A percentile compares a stretch with the other conserved stretches of the same genome.
Conservation (phyloP, 176 grass and related monocot genomes). For the Phyllostachys edulis region DNA sequence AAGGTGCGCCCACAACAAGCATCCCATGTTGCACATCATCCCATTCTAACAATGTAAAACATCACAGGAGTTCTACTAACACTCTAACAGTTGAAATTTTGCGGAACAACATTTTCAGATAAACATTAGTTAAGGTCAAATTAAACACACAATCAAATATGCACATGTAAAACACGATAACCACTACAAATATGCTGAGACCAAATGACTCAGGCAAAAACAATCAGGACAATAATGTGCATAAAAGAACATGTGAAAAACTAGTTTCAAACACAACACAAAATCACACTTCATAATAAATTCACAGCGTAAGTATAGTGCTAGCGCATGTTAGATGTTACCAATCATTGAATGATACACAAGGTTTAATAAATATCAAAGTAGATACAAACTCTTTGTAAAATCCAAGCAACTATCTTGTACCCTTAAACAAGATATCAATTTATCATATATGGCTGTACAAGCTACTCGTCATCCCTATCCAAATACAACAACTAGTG, state of each 20-base stretch:
- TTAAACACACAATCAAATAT: not conserved
- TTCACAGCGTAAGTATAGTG: not conserved
- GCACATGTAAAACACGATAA: not conserved
- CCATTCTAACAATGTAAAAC: not conserved
- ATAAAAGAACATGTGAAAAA: not conserved
- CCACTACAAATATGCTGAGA: not conserved
- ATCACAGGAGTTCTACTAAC: not conserved
- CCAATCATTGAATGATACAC: not conserved
- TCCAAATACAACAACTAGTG: not conserved
- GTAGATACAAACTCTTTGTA: not conserved
- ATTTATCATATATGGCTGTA: not conserved
- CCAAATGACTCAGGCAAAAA: not conserved
- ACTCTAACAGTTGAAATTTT: not conserved
- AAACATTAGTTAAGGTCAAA: not conserved
- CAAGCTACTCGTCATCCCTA: not conserved
- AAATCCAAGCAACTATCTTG: not conserved
- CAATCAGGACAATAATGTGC: slow-evolving; percentile 8
- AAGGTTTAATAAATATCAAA: not conserved
- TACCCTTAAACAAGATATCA: not conserved
- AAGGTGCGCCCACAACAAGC: not conserved
- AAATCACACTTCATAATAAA: not conserved
- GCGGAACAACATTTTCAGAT: not conserved
- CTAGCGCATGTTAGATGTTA: not conserved
- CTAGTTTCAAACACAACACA: not conserved
- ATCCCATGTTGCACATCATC: not conserved